Base-by-base conservation (phyloP, 2,329 filamentous ascomycete species). In the Paecilomyces fulvus region DNA sequence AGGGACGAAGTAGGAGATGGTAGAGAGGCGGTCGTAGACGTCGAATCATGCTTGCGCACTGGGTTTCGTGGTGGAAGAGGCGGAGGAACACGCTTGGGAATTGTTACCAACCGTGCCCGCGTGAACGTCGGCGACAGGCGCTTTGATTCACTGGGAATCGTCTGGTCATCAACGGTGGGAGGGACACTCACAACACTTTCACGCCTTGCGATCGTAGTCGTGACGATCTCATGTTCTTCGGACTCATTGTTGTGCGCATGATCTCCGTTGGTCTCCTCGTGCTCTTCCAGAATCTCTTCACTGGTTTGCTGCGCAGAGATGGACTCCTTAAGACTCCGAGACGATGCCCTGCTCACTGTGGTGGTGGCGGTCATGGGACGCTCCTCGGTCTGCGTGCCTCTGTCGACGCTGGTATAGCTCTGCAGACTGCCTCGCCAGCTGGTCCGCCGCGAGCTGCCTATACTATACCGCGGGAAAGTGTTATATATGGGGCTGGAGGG, bases 101-200 rank as follows among this genome's bases (percentile, higher is more conserved):
- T 95, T 50, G 84, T 91, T 28, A 96, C 89, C 53, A 96, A 78
- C 53, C 87, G 87, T 23, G 90, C 89, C 66, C 89, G 87, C 43
- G 84, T 87, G 56, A 91, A 84, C 55, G 84, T 80, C 55, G 87
- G 83, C 1, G 87, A 84, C 2, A 82, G 80, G 51, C 84, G 76
- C 49, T 83, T 78, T 46, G 83, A 81, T 54, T 84, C 81, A 6
- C 80, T 78, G 14, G 83, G 75, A 14, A 80, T 80, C 59, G 83
- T 79, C 20, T 80, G 77, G 14, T 70, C 65, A 17, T 66, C 64
- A 2, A 65, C 49, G 1, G 61, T 59, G 3, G 64, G 57, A 2
- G 66, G 61, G 1, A 62, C 61, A 23, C 59, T 48, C 0, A 56
- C 56, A 12, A 77, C 3, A 76, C 78, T 70, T 76, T 85, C 54